Evolutionary conservation across 2,329 filamentous ascomycete species (phyloP).

Genomic region (Tolypocladium endophyticum): DNA sequence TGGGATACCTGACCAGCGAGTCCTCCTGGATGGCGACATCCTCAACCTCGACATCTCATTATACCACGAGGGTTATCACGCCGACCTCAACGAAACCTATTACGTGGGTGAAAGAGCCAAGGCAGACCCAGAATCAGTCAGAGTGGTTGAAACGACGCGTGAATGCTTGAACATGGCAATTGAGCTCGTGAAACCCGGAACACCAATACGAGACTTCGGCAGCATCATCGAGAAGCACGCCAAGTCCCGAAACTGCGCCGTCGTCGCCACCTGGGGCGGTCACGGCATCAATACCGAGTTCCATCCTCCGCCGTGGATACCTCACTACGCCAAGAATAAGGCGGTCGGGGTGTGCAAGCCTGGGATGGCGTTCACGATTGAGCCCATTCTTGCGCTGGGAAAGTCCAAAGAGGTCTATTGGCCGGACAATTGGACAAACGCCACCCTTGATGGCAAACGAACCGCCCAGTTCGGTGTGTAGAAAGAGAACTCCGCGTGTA

Average conservation of each 20-base stretch:
- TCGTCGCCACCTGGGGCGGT: conserved; percentile 92
- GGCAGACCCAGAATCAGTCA: conserved; percentile 74
- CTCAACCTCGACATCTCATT: conserved; percentile 93
- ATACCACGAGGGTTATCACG: conserved; percentile 91
- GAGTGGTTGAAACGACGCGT: conserved; percentile 81
- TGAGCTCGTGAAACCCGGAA: conserved; percentile 83
- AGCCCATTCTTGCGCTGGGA: conserved; percentile 94
- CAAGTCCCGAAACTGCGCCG: conserved; percentile 73
- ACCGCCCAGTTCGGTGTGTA: conserved; percentile 83
- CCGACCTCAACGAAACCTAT: conserved; percentile 96
- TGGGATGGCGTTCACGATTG: conserved; percentile 98
- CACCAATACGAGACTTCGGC: conserved; percentile 84
- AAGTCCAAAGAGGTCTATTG: conserved; percentile 89
- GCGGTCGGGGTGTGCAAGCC: conserved; percentile 86
- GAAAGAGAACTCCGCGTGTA: too few species aligned
- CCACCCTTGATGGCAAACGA: conserved; percentile 76
- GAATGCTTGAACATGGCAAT: conserved; percentile 89
- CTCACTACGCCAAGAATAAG: conserved; percentile 98
- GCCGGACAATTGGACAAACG: conserved; percentile 98
- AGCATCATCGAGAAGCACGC: conserved; percentile 94
- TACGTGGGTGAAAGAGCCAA: conserved; percentile 86
- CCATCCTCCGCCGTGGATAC: conserved; percentile 87
- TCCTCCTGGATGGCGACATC: conserved; percentile 85
- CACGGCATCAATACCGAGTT: conserved; percentile 92
- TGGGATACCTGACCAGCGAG: conserved; percentile 86